phyloP scores from a whole-genome alignment of 1,284 basidiomycete genomes.

The Fomitopsis pinicola region DNA sequence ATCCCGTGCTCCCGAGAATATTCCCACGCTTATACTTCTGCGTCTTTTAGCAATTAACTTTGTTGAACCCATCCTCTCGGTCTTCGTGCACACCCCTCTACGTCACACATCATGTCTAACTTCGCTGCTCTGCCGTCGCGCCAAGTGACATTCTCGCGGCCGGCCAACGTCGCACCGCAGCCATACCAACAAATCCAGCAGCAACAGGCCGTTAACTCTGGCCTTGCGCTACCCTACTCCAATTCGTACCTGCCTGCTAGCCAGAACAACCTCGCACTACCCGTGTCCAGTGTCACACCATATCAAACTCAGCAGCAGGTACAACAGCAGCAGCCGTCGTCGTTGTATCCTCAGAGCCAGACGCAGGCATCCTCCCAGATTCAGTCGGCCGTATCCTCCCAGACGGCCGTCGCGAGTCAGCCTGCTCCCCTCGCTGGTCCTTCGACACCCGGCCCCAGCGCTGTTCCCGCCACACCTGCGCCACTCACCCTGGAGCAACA shows the following conservation, averaged over 20 bases:
- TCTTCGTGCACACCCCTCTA: not conserved
- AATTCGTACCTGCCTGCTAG: slow-evolving; percentile 36
- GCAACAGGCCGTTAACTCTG: slow-evolving; percentile 30
- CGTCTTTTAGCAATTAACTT: slow-evolving; percentile 9
- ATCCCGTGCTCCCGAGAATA: slow-evolving; percentile 11
- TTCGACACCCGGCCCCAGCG: slow-evolving; percentile 44
- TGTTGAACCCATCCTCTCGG: slow-evolving; percentile 5
- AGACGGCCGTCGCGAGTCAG: slow-evolving; percentile 21
- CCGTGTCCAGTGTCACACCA: slow-evolving; percentile 17
- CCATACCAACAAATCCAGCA: slow-evolving; percentile 34
- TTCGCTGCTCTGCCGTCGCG: slow-evolving; percentile 66
- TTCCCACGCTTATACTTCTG: slow-evolving; percentile 27
- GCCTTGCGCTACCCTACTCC: slow-evolving; percentile 45
- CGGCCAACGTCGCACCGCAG: slow-evolving; percentile 40
- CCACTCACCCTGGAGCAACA: slow-evolving; percentile 82
- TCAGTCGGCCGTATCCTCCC: slow-evolving; percentile 8
- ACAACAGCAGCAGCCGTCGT: slow-evolving; percentile 22
- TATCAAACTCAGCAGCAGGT: slow-evolving; percentile 29
- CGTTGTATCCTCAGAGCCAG: not conserved
- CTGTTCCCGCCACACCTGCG: slow-evolving; percentile 54
- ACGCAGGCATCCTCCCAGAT: slow-evolving; percentile 30
- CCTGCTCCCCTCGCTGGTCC: slow-evolving; percentile 41
- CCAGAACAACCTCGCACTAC: slow-evolving; percentile 38
- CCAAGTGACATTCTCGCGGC: slow-evolving; percentile 70
- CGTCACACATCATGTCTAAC: slow-evolving; percentile 42